Evolutionary conservation across 176 grass and related monocot genomes (phyloP), one percentile per base, ranked within the genome.

Genomic region (Lolium multiflorum): DNA sequence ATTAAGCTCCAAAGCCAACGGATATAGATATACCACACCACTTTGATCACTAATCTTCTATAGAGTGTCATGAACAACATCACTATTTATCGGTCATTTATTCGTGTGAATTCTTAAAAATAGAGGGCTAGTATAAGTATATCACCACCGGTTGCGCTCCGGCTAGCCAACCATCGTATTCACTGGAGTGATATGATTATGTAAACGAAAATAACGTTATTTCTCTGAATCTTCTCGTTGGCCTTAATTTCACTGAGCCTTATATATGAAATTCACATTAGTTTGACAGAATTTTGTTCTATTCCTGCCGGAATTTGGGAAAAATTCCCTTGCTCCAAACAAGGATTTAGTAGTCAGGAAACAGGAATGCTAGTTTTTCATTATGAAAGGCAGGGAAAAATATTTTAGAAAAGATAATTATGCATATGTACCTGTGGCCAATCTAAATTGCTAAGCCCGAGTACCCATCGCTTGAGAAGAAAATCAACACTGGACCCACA

Each of bases 21-120:
- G 41, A 58, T 80, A 49, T 80, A 80, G 64, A 49, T 49, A 80
- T 35, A 35, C 78, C 62, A 15, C 46, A 14, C 51, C 62, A 81
- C 28, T 24, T 61, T 35, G 31, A 35, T 35, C 31, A 35, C 31
- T 35, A 35, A 35, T 35, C 31, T 35, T 35, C 31, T 35, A 35
- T 35, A 1, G 38, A 46, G 68, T 46, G 17, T 11, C 39, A 71
- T 46, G 68, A 17, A 21, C 38, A n/a, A 0, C 17, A 71, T 71
- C 67, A 43, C 37, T 41, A n/a, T 71, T n/a, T 71, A 71, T 7
- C 11, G 67, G 67, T 4, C 67, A 41, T 41, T 46, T 47, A 47
- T 72, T 22, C 10, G 18, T 13, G 69, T 72, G 68, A 21, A 7
- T 21, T 72, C 69, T 44, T 44, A 12, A 46, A 71, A 46, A 68